Evolutionary conservation across 495 filamentous ascomycete species (phyloP), one percentile per base, ranked within the genome.

Genomic region (Xylaria cubensis): DNA sequence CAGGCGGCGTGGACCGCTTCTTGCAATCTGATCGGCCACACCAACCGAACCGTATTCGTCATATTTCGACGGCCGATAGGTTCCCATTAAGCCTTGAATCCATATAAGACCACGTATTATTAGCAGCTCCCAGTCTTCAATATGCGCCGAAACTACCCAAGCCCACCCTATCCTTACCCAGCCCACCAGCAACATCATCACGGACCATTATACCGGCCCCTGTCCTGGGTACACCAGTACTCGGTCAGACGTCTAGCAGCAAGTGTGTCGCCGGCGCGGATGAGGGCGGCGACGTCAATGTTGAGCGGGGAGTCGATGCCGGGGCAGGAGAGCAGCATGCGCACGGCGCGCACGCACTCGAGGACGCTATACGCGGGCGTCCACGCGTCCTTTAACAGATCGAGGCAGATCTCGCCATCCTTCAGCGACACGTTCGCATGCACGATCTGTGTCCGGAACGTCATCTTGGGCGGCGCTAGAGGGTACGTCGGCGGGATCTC

Each of bases 371-470:
- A 97, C 41, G 92, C 88, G 41, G 94, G 92, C 72, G 90, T 91
- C 96, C 96, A 99, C 58, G 88, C 86, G 39, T 90, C 88, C 74
- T 91, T 92, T 56, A 99, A 82, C 68, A 99, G 85, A 72, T 97
- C 95, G 15, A 98, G 88, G 76, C 96, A 98, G 79, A 99, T 96
- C 79, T 97, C 93, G 75, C 96, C 96, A 5, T 91, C 94, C 74
- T 89, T 84, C 77, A 94, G 91, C 70, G 87, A 86, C 32, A 98
- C 87, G 82, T 97, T 97, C 12, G 95, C 91, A 82, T 97, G 95
- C 75, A 92, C 94, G 74, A 96, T 90, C 62, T 88, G 88, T 36
- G 94, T 98, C 1, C 85, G 81, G 84, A 99, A 99, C 53, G 74
- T 84, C 72, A 98, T 92, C 13, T 81, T 84, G 0, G 96, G 96